These are phyloP conservation scores for Helotiales sp. DNA, from an alignment of 2,329 filamentous ascomycete genomes.

Conservation along the genomic window DNA sequence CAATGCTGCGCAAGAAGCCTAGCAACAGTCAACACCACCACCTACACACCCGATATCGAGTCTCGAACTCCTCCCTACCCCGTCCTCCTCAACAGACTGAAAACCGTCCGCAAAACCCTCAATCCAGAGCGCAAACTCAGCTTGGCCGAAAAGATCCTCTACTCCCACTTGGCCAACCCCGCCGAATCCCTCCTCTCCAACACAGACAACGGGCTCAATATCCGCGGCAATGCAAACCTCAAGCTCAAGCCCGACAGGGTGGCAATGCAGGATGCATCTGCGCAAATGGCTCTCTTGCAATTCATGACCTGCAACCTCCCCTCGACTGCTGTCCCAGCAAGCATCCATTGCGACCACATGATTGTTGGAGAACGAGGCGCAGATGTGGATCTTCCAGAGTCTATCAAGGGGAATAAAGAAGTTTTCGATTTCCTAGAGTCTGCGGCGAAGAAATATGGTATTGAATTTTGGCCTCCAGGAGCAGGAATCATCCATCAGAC, in stretches of 20 bases:
- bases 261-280: constrained; percentile 98
- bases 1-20: constrained; percentile 35
- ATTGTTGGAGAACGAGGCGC: constrained; percentile 95
- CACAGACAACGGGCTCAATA: constrained; percentile 81
- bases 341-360: constrained; percentile 98
- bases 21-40: constrained; percentile 37
- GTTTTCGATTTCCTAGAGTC: constrained; percentile 98
- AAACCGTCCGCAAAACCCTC: constrained; percentile 75
- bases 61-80: constrained; percentile 72
- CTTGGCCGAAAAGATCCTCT: constrained; percentile 96
- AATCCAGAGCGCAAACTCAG: constrained; percentile 69
- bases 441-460: constrained; percentile 86
- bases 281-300: constrained; percentile 96
- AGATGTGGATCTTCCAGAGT: constrained; percentile 80
- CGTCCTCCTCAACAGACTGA: constrained; percentile 78
- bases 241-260: constrained; percentile 97
- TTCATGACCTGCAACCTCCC: constrained; percentile 97
- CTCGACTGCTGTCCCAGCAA: constrained; percentile 89
- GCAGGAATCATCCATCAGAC: constrained; percentile 98
- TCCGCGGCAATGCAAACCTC: constrained; percentile 88
- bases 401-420: constrained; percentile 91
- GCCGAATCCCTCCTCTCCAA: constrained; percentile 85
- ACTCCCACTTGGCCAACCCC: constrained; percentile 88
- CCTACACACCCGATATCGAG: constrained; percentile 39
- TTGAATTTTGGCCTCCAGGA: constrained; percentile 94